A percentile compares a stretch with the other conserved stretches of the same genome.
Conservation (phyloP, 768 basidiomycete genomes). For the Suillus placidus region DNA sequence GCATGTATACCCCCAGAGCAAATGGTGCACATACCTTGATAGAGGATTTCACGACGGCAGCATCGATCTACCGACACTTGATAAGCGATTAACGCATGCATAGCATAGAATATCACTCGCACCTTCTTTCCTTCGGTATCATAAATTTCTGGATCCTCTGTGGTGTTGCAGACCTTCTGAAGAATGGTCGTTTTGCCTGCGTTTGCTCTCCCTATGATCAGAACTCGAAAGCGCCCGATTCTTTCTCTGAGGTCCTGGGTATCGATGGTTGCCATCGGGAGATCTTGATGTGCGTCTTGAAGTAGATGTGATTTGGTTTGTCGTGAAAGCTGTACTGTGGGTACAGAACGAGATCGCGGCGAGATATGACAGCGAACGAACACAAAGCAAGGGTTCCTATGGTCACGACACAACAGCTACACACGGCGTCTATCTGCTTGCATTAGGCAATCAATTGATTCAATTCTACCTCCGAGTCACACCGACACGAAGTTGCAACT, state of each 20-base stretch:
- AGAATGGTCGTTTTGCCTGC: neutral
- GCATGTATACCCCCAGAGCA: slow-evolving; percentile 5
- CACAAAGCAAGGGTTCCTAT: neutral
- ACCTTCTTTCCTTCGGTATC: neutral
- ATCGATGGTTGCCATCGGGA: neutral
- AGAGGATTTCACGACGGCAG: neutral
- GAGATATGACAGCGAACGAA: neutral
- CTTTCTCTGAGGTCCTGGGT: neutral
- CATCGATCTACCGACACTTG: neutral
- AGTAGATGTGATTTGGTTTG: neutral
- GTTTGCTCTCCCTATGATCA: neutral
- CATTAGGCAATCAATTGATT: too few species aligned
- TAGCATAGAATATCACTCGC: neutral
- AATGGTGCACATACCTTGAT: slow-evolving; percentile 12
- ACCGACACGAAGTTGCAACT: too few species aligned
- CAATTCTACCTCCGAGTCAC: too few species aligned
- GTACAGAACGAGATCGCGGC: neutral
- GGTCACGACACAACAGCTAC: neutral
- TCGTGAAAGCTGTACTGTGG: neutral
- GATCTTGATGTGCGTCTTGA: neutral
- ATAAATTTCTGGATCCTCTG: neutral
- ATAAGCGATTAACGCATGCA: neutral
- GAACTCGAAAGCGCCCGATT: neutral
- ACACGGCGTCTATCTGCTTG: neutral
- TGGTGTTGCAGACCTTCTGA: neutral